Evolutionary conservation across 805 yeast species (phyloP).

Genomic region (Myxozyma lipomycoides): DNA sequence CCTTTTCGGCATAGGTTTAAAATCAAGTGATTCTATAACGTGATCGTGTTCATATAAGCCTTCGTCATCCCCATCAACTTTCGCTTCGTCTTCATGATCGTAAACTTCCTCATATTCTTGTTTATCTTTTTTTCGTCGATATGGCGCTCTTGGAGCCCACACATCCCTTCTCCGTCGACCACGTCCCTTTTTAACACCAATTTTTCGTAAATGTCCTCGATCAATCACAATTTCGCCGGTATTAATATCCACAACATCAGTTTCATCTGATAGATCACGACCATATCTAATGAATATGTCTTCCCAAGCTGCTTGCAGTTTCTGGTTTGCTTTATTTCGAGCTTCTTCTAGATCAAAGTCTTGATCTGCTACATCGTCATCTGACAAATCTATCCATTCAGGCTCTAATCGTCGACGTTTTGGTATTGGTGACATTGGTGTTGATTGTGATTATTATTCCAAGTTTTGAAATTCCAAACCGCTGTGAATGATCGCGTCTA

Average conservation of each 20-base stretch:
- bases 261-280: conserved; percentile 35
- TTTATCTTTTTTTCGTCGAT: neutral
- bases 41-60: too few species aligned
- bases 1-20: too few species aligned
- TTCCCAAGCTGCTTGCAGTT: conserved; percentile 36
- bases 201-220: conserved; percentile 55
- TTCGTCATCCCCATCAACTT: too few species aligned
- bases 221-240: conserved; percentile 64
- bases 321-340: conserved; percentile 15
- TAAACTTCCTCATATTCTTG: neutral
- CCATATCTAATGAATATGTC: conserved; percentile 37
- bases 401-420: neutral
- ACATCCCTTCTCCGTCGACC: neutral
- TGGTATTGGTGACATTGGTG: neutral
- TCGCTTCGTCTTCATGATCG: too few species aligned
- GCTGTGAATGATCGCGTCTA: neutral
- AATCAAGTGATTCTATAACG: too few species aligned
- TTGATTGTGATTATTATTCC: neutral
- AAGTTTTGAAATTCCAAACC: too few species aligned
- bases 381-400: too few species aligned
- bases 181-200: neutral
- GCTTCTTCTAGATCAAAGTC: conserved; percentile 13
- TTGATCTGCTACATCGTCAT: neutral
- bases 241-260: conserved; percentile 48
- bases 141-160: neutral